These are phyloP conservation scores for Fusarium temperatum DNA, from an alignment of 2,329 filamentous ascomycete species.

Conservation along the genomic window DNA sequence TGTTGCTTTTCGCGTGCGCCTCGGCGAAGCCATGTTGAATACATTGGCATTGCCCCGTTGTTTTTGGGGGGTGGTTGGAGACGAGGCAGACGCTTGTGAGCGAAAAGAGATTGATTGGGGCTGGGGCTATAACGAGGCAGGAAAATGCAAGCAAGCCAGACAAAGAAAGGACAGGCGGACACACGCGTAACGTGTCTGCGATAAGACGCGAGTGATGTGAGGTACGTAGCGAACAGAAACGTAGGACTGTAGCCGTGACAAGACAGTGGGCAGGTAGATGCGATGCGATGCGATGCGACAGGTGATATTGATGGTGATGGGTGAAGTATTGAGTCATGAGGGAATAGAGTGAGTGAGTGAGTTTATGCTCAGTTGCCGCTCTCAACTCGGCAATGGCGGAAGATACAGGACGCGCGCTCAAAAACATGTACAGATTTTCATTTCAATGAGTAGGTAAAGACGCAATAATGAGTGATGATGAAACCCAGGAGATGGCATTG, in stretches of 20 bases:
- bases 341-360: neutral
- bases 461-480: neutral
- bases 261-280: neutral
- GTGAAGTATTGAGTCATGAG: slow-evolving; percentile 3
- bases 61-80: slow-evolving; percentile 31
- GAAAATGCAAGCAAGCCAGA: slow-evolving; percentile 3
- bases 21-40: slow-evolving; percentile 13
- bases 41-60: slow-evolving; percentile 22
- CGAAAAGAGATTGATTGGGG: slow-evolving; percentile 21
- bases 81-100: slow-evolving; percentile 10
- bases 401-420: slow-evolving; percentile 24
- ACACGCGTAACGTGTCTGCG: slow-evolving; percentile 17
- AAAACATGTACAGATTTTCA: slow-evolving; percentile 12
- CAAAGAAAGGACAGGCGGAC: neutral
- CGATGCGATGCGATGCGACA: neutral
- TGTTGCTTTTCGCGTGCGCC: slow-evolving; percentile 22
- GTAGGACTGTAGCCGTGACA: slow-evolving; percentile 4
- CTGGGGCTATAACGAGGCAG: slow-evolving; percentile 17
- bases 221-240: slow-evolving; percentile 3
- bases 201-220: slow-evolving; percentile 9
- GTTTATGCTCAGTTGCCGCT: slow-evolving; percentile 13
- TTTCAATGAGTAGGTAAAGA: neutral
- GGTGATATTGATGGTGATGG: neutral
- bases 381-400: slow-evolving; percentile 30
- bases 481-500: neutral